Evolutionary conservation across 2,329 filamentous ascomycete genomes (phyloP).

Genomic region (Alternaria angustiovoidea): DNA sequence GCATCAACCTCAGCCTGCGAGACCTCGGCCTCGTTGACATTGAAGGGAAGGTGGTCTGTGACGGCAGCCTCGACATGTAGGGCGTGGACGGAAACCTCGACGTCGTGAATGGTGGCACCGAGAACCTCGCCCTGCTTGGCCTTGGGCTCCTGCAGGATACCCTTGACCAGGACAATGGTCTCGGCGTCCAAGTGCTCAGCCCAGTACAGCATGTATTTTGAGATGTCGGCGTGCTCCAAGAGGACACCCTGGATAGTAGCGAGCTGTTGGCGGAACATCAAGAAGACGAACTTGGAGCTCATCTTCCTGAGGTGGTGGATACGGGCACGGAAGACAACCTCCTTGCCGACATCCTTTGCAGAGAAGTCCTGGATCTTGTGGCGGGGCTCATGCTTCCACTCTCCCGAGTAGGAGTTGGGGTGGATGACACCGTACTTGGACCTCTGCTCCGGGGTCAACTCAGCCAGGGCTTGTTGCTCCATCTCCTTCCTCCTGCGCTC

Average conservation of each 20-base stretch:
- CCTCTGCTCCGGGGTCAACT: conserved; percentile 67
- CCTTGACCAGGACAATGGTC: conserved; percentile 78
- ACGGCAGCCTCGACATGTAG: conserved; percentile 69
- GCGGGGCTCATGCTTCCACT: conserved; percentile 58
- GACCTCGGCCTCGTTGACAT: conserved; percentile 74
- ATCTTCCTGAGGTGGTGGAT: conserved; percentile 82
- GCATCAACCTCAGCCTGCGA: conserved; percentile 64
- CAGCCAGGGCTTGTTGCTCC: conserved; percentile 57
- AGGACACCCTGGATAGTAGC: conserved; percentile 86
- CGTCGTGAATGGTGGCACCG: conserved; percentile 75
- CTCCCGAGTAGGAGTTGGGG: conserved; percentile 65
- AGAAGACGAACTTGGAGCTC: conserved; percentile 82
- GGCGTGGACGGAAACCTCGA: conserved; percentile 76
- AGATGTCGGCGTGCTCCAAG: conserved; percentile 67
- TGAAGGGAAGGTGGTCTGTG: conserved; percentile 71
- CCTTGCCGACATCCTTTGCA: conserved; percentile 63
- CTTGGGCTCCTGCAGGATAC: conserved; percentile 75
- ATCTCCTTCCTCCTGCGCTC: conserved; percentile 58
- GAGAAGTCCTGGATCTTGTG: conserved; percentile 62
- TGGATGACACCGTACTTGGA: conserved; percentile 66
- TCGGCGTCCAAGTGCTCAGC: conserved; percentile 83
- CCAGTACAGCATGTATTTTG: conserved; percentile 83
- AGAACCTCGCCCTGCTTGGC: conserved; percentile 72
- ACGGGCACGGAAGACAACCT: conserved; percentile 73
- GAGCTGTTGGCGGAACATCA: conserved; percentile 85